Base-by-base conservation (phyloP, 139 green algal genomes). In the Monoraphidium neglectum region DNA sequence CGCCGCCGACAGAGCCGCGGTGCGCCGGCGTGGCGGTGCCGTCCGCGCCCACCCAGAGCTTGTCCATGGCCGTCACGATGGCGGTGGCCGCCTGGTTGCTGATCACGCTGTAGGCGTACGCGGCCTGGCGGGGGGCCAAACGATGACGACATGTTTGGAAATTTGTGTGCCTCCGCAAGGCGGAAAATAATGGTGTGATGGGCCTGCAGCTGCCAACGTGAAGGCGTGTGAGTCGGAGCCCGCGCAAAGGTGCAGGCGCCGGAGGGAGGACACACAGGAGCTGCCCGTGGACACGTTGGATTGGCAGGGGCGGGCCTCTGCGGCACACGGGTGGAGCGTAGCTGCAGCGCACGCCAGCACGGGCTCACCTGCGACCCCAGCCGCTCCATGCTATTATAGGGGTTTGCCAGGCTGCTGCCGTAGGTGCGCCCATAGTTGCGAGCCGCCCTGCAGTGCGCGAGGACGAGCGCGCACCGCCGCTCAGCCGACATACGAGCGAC, bases 361-460 rank as follows among this genome's bases (percentile, higher is more conserved):
- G 8, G 28, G 54, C 49, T 23, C 10, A 79, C 73, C 73, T 79
- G 73, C 40, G 61, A 51, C 10, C 73, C 73, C 24, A 78, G 57
- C 26, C 40, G 62, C 40, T 77, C 72, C 38, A 78, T 26, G 37
- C 72, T 78, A 61, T 36, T 16, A 35, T 57, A 71, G 33, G 63
- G 49, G 53, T 49, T 79, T 18, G 73, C 62, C 24, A 64, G 35
- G 36, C 13, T 37, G 51, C 62, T 79, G 63, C 73, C 73, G 56
- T 73, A 79, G 1, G 63, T 79, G 35, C 73, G 73, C 4, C 73
- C 73, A 68, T 46, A 73, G 63, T 79, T 79, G 2, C 51, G 47
- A 23, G 43, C 57, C 38, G 73, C 73, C 73, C 73, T 79, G 73
- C 3, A 40, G n/a, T 3, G 59, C 72, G 21, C 46, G 47, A 2